Percentiles rank a stretch among this genome's conserved stretches.
Evolutionary conservation across 2,329 filamentous ascomycete species (phyloP).

Genomic region (Amauroascus niger): DNA sequence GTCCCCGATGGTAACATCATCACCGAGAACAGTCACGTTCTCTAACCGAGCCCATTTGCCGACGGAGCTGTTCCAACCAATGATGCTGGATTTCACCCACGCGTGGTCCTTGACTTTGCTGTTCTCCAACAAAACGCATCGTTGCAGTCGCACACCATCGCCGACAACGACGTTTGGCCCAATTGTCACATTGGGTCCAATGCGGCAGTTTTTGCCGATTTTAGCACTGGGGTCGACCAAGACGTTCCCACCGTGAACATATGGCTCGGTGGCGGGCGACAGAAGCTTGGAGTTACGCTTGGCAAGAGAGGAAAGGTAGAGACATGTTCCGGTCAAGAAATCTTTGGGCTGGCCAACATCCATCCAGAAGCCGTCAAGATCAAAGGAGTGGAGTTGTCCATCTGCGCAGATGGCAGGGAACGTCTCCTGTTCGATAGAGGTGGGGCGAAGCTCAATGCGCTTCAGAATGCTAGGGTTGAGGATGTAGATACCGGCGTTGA

Average conservation of each 20-base stretch:
- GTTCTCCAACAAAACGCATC: constrained; percentile 78
- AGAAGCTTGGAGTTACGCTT: constrained; percentile 85
- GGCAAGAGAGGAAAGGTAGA: constrained; percentile 85
- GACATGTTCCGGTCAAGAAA: constrained; percentile 89
- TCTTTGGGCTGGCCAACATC: constrained; percentile 98
- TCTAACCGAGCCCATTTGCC: constrained; percentile 93
- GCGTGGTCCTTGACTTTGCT: constrained; percentile 98
- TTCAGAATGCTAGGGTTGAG: constrained; percentile 83
- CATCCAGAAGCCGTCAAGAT: constrained; percentile 98
- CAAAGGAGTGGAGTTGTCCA: constrained; percentile 86
- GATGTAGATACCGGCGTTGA: constrained; percentile 98
- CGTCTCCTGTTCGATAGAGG: constrained; percentile 96
- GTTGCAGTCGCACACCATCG: constrained; percentile 86
- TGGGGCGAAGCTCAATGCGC: constrained; percentile 90
- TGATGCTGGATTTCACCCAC: constrained; percentile 97
- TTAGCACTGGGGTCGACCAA: constrained; percentile 88
- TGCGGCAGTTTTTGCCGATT: constrained; percentile 97
- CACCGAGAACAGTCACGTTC: constrained; percentile 95
- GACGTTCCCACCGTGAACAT: constrained; percentile 87
- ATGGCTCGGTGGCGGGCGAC: constrained; percentile 61
- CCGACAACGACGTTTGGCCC: constrained; percentile 86
- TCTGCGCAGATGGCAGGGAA: constrained; percentile 91
- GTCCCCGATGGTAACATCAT: constrained; percentile 95
- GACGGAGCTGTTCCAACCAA: constrained; percentile 95
- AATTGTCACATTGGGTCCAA: constrained; percentile 93